Base-by-base conservation (phyloP, 306 rosid species). In the Casuarina cunninghamiana region DNA sequence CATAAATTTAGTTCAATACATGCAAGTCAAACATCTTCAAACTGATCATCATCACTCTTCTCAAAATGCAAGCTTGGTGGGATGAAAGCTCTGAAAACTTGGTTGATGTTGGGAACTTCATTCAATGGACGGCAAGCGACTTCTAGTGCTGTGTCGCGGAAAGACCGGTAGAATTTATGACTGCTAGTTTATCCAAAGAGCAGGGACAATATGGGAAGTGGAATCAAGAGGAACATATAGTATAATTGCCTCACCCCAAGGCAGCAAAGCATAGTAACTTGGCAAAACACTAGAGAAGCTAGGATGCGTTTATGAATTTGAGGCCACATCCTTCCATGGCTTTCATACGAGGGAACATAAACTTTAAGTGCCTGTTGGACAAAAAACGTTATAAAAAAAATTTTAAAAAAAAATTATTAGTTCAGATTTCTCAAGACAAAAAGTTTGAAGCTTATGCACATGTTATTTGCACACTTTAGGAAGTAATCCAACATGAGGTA, bases 321-420 rank as follows among this genome's bases (percentile, higher is more conserved):
- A 0, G 99, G 99, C 99, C 99, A 96, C 86, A 96, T 83, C 84
- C 88, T 96, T 80, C 99, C 98, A 74, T 96, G 78, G 68, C 96
- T 91, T 84, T 93, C 99, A 51, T 87, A 96, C 1, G 91, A 13
- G 57, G 99, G 98, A 77, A 91, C 90, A 53, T 93, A 91, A 10
- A 96, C 99, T 83, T 90, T 96, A 62, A 96, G 90, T 42, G 91
- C 97, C 99, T 96, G 91, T 77, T 71, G 19, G 72, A 50, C 76
- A 62, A 71, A 71, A 49, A 10, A n/a, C n/a, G n/a, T n/a, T n/a
- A n/a, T n/a, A n/a, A n/a, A n/a, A n/a, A n/a, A n/a, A n/a, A n/a
- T n/a, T n/a, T n/a, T n/a, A 26, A 26, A 26, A 48, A 2, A 48
- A 26, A 13, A 48, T 48, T 10, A 48, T 0, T 0, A 48, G 51